phyloP scores from a whole-genome alignment of 352 stramenopile species.

The Phytopythium delawarense region DNA sequence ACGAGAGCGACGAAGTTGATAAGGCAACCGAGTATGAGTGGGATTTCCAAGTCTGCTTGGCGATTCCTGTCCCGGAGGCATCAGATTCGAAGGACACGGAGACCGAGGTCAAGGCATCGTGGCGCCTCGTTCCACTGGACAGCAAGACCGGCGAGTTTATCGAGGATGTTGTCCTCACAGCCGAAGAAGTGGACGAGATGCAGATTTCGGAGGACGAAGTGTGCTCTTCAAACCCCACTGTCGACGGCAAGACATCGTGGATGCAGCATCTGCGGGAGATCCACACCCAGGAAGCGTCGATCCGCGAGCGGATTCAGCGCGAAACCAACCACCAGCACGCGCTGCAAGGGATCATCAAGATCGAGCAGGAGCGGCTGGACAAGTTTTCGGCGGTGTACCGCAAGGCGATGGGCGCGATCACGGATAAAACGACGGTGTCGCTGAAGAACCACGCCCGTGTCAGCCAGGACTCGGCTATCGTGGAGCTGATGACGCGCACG shows the following conservation, averaged over 20 bases:
- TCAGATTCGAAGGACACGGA: conserved; percentile 7
- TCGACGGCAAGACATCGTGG: conserved; percentile 29
- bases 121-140: conserved; percentile 56
- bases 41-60: conserved; percentile 37
- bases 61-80: conserved; percentile 18
- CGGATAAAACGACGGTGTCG: conserved; percentile 32
- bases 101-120: conserved; percentile 10
- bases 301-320: conserved; percentile 48
- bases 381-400: conserved; percentile 54
- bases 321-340: conserved; percentile 54
- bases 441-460: conserved; percentile 56
- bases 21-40: conserved; percentile 27
- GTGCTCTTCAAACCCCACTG: conserved; percentile 28
- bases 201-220: conserved; percentile 66
- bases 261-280: conserved; percentile 48
- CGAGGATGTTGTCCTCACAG: conserved; percentile 44
- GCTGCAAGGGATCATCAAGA: conserved; percentile 66
- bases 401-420: conserved; percentile 46
- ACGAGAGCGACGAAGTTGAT: conserved; percentile 9
- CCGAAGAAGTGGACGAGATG: conserved; percentile 56
- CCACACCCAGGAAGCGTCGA: conserved; percentile 44
- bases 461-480: conserved; percentile 53
- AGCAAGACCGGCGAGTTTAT: conserved; percentile 47
- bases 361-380: conserved; percentile 63
- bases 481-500: conserved; percentile 65